Evolutionary conservation across 1,284 basidiomycete genomes (phyloP), one percentile per base, ranked within the genome.

Genomic region (Fomitiporia mediterranea): DNA sequence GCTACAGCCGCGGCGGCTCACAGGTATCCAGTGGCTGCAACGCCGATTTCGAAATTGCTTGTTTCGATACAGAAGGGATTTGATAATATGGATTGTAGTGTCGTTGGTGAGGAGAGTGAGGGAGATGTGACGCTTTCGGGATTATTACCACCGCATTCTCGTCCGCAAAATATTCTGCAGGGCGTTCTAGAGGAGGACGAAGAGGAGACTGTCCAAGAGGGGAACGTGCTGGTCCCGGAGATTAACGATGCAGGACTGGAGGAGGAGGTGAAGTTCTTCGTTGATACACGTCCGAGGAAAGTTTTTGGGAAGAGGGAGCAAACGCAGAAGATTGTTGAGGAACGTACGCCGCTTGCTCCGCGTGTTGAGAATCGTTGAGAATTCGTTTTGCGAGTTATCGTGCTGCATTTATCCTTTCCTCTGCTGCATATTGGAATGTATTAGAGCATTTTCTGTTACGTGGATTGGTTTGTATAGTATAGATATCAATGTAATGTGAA

Each of bases 61-160:
- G 75, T 77, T 32, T 84, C 83, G 2, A 89, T 89, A 57, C 77
- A 88, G 62, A 77, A 74, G 23, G 86, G 84, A 13, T 89, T 89
- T 67, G 66, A 84, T 25, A 21, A 4, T 7, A 21, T 2, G 21
- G 39, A 53, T 23, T 5, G 6, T 2, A 42, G 25, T 21, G 27
- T 43, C 6, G 21, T 49, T n/a, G 27, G 9, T 23, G 34, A 35
- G 21, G 47, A 49, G 27, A 21, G 15, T 11, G 47, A 49, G 27
- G 27, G 27, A 4, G 47, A 32, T 4, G 25, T 8, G n/a, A n/a
- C n/a, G n/a, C n/a, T n/a, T n/a, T n/a, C n/a, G n/a, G n/a, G n/a
- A n/a, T n/a, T n/a, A 13, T 30, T n/a, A 2, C 15, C 25, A 13
- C 47, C 4, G 2, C 17, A 9, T n/a, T 17, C 27, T n/a, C 13